Evolutionary conservation across 2,329 filamentous ascomycete species (phyloP).

Genomic region (Ceratocystis ficicola): DNA sequence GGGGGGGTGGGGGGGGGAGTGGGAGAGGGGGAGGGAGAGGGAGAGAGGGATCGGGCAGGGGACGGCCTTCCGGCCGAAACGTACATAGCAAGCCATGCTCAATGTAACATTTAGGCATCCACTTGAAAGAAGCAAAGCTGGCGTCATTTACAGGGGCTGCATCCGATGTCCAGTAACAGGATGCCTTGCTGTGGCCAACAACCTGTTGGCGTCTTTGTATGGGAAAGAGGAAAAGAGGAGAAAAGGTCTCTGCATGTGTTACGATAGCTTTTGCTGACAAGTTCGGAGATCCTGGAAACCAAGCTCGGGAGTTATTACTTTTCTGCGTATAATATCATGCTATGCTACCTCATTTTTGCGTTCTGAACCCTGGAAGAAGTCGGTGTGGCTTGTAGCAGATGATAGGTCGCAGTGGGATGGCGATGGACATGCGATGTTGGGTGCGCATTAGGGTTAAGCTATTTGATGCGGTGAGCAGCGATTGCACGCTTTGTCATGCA

Average conservation of each 20-base stretch:
- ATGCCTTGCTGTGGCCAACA: not conserved
- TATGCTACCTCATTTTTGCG: not conserved
- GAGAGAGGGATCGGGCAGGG: not conserved
- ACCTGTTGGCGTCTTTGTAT: not conserved
- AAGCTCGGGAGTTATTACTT: not conserved
- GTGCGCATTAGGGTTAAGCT: not conserved
- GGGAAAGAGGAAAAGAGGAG: constrained; percentile 19
- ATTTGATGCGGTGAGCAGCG: not conserved
- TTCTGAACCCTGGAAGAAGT: not conserved
- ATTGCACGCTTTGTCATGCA: not conserved
- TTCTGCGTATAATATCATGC: not conserved
- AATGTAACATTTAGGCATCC: not conserved
- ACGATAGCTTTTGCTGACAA: not conserved
- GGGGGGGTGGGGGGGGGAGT: too few relatives aligned
- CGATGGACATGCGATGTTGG: not conserved
- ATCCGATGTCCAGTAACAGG: constrained; percentile 23
- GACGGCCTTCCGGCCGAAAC: constrained; percentile 1
- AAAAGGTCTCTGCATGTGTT: constrained; percentile 6
- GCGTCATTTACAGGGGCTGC: constrained; percentile 30
- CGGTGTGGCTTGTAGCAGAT: not conserved
- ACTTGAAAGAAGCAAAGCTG: not conserved
- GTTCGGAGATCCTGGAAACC: not conserved
- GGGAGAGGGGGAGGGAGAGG: not conserved
- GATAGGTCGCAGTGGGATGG: not conserved
- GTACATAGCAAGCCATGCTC: not conserved